Base-by-base conservation (phyloP, 768 basidiomycete genomes). In the Leucogyrophana mollusca region DNA sequence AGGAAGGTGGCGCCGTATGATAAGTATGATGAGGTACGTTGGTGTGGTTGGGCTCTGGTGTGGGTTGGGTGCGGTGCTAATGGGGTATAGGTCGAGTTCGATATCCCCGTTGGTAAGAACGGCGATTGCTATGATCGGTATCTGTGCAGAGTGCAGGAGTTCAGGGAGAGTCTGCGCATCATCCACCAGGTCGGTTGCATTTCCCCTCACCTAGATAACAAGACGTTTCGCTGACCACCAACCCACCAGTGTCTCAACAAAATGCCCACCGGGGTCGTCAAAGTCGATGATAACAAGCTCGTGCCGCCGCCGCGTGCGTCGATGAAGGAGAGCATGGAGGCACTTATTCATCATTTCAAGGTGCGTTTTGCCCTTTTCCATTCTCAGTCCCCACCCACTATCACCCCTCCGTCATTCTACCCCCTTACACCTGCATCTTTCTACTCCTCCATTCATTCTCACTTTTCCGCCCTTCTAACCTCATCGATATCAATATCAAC, bases 241-340 rank as follows among this genome's bases (percentile, higher is more conserved):
- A 1, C 10, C 21, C n/a, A 23, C 5, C 68, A 96, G 81, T 96
- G 94, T 65, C 68, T 99, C 55, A 96, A 98, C 77, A 98, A 96
- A 72, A 99, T 99, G 73, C 89, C 95, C 0, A 74, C 83, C 10
- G 96, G 96, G 27, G 91, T 80, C 22, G 67, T 94, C 72, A 97
- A 94, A 70, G 82, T 97, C 21, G 95, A 99, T 62, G 95, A 98
- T 71, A 89, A 96, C 72, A 99, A 99, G 71, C 83, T 98, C 48
- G 90, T 90, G 1, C 93, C 96, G 18, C 95, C 95, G 22, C 94
- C 95, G 11, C 85, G 95, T 47, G 94, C 95, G 1, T 85, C 86
- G 46, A 99, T 99, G 96, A 99, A 99, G 72, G 96, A 99, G 74
- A 91, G 85, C 69, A 97, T 97, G 94, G 94, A 97, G 70, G 83